phyloP scores from a whole-genome alignment of 306 rosid genomes.

The Elaeagnus macrophylla region DNA sequence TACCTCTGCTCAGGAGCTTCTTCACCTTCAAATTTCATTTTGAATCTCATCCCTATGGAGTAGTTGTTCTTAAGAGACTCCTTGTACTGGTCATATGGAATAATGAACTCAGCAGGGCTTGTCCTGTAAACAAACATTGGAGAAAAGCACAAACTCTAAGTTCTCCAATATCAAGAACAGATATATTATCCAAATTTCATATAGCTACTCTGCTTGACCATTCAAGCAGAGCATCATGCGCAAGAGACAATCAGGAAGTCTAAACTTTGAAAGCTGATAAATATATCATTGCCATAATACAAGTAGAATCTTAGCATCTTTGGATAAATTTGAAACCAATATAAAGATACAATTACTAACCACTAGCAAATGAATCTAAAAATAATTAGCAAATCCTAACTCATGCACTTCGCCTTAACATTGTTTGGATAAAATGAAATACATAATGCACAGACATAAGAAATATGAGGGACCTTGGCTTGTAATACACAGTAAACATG shows the following conservation, averaged over 20 bases:
- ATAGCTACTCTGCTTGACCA: background rate
- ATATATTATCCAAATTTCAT: background rate
- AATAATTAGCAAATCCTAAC: no score
- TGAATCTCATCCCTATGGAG: slow-evolving; percentile 88
- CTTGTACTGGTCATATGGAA: slow-evolving; percentile 81
- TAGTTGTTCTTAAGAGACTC: slow-evolving; percentile 63
- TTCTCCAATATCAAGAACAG: background rate
- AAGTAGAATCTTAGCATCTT: no score
- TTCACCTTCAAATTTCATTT: slow-evolving; percentile 95
- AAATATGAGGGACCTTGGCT: slow-evolving; percentile 59
- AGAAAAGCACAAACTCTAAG: background rate
- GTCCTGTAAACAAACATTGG: slow-evolving; percentile 39
- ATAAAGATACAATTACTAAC: no score
- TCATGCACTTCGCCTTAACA: no score
- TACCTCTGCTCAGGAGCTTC: slow-evolving; percentile 99
- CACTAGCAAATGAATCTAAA: no score
- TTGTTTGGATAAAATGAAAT: background rate
- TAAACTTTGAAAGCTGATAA: no score
- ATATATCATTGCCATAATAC: no score
- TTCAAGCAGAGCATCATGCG: background rate
- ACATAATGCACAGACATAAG: background rate
- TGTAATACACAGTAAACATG: slow-evolving; percentile 90
- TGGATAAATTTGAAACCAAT: no score
- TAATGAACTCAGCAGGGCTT: slow-evolving; percentile 88
- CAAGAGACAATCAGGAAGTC: background rate